phyloP scores from a whole-genome alignment of 2,329 filamentous ascomycete genomes.

The Seiridium unicorne region DNA sequence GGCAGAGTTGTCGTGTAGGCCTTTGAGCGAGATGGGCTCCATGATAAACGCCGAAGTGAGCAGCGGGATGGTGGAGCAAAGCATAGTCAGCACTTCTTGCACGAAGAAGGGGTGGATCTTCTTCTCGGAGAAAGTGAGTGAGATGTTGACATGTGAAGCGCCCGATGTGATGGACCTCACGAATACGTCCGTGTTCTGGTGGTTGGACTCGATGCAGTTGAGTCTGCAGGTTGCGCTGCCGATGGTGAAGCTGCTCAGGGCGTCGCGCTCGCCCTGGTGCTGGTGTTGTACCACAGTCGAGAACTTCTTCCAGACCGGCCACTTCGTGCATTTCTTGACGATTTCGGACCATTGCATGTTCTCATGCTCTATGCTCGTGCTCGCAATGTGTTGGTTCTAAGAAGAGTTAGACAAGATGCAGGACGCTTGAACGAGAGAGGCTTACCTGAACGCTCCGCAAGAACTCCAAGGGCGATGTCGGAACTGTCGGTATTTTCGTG shows the following conservation, averaged over 20 bases:
- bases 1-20: conserved; percentile 36
- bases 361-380: conserved; percentile 27
- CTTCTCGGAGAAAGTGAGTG: conserved; percentile 44
- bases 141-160: conserved; percentile 36
- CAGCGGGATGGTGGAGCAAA: conserved; percentile 42
- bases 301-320: conserved; percentile 53
- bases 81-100: conserved; percentile 41
- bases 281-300: conserved; percentile 55
- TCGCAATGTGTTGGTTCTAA: neutral
- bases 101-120: conserved; percentile 41
- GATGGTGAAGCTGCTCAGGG: conserved; percentile 39
- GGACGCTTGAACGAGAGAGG: neutral
- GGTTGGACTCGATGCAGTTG: conserved; percentile 35
- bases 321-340: conserved; percentile 51
- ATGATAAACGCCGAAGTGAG: conserved; percentile 46
- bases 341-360: conserved; percentile 51
- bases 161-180: conserved; percentile 38
- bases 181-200: conserved; percentile 44
- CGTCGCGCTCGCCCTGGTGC: conserved; percentile 37
- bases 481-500: conserved; percentile 40
- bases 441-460: conserved; percentile 42
- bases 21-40: conserved; percentile 43
- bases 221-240: conserved; percentile 45
- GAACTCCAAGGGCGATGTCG: conserved; percentile 46
- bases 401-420: neutral